A percentile compares a stretch with the other conserved stretches of the same genome.
These are phyloP conservation scores for Glaciozyma antarctica DNA, from an alignment of 768 basidiomycete species.

Conservation along the genomic window DNA sequence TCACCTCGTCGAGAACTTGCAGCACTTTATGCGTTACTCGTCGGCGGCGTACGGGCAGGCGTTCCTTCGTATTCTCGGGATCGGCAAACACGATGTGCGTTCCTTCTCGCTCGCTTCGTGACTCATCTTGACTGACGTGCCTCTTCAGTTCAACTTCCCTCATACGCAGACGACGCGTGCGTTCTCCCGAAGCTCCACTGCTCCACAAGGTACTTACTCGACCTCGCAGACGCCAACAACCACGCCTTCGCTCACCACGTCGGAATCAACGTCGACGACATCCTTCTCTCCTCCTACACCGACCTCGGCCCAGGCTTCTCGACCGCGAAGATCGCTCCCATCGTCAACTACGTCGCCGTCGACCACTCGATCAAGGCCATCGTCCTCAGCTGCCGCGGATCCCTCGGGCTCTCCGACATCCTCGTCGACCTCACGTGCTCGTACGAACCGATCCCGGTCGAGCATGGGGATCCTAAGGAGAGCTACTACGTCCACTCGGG, in stretches of 20 bases:
- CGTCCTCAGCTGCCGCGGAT: slow-evolving; percentile 36
- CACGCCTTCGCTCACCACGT: slow-evolving; percentile 40
- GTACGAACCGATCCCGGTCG: slow-evolving; percentile 36
- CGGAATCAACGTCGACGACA: slow-evolving; percentile 39
- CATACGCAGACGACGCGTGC: slow-evolving; percentile 37
- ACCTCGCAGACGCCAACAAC: slow-evolving; percentile 27
- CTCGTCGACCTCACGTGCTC: slow-evolving; percentile 42
- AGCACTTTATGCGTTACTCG: slow-evolving; percentile 38
- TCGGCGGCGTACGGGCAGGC: slow-evolving; percentile 30
- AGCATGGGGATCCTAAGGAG: slow-evolving; percentile 35
- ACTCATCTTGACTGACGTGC: not conserved
- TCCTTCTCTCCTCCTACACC: slow-evolving; percentile 40
- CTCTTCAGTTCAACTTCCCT: slow-evolving; percentile 37
- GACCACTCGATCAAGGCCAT: slow-evolving; percentile 39
- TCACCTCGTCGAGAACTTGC: slow-evolving; percentile 36
- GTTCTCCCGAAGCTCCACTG: not conserved
- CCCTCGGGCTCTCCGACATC: slow-evolving; percentile 42
- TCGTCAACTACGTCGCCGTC: slow-evolving; percentile 40
- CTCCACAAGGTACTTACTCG: not conserved
- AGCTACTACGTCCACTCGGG: slow-evolving; percentile 38
- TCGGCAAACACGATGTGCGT: slow-evolving; percentile 36
- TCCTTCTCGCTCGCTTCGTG: not conserved
- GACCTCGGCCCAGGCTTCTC: slow-evolving; percentile 32
- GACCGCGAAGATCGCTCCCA: slow-evolving; percentile 22
- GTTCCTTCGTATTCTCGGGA: slow-evolving; percentile 36